These are phyloP conservation scores for Fusarium annulatum DNA, from an alignment of 2,329 filamentous ascomycete genomes.

Conservation along the genomic window DNA sequence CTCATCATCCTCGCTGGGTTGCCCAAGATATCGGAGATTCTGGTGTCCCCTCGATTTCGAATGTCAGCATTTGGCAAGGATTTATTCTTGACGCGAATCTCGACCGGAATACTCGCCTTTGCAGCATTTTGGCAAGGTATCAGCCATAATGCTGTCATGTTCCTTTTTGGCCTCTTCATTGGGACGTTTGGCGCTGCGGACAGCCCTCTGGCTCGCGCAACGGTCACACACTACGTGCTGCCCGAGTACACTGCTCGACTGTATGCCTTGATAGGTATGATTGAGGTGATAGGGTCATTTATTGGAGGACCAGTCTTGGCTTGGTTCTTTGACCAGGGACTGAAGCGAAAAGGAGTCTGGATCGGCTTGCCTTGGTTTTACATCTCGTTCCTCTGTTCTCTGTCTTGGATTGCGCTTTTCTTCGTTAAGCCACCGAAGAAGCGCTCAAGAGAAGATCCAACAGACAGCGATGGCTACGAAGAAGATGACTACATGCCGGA, in stretches of 20 bases:
- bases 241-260: slow-evolving; percentile 54
- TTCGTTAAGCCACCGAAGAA: slow-evolving; percentile 51
- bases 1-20: slow-evolving; percentile 52
- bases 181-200: slow-evolving; percentile 53
- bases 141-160: slow-evolving; percentile 48
- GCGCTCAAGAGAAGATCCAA: slow-evolving; percentile 14
- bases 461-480: slow-evolving; percentile 31
- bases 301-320: slow-evolving; percentile 55
- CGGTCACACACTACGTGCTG: slow-evolving; percentile 53
- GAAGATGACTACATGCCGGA: slow-evolving; percentile 40
- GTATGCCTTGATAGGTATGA: slow-evolving; percentile 55
- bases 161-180: slow-evolving; percentile 53
- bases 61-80: slow-evolving; percentile 53
- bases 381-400: slow-evolving; percentile 45
- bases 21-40: slow-evolving; percentile 49
- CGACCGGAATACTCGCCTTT: slow-evolving; percentile 48
- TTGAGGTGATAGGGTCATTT: slow-evolving; percentile 54
- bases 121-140: slow-evolving; percentile 51
- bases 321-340: slow-evolving; percentile 51
- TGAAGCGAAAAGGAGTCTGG: slow-evolving; percentile 51
- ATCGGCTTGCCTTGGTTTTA: slow-evolving; percentile 57
- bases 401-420: slow-evolving; percentile 46
- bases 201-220: slow-evolving; percentile 54
- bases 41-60: slow-evolving; percentile 49
- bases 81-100: slow-evolving; percentile 49